Evolutionary conservation across 2,329 filamentous ascomycete genomes (phyloP), one percentile per base, ranked within the genome.

Genomic region (Pleoardoris graminearum): DNA sequence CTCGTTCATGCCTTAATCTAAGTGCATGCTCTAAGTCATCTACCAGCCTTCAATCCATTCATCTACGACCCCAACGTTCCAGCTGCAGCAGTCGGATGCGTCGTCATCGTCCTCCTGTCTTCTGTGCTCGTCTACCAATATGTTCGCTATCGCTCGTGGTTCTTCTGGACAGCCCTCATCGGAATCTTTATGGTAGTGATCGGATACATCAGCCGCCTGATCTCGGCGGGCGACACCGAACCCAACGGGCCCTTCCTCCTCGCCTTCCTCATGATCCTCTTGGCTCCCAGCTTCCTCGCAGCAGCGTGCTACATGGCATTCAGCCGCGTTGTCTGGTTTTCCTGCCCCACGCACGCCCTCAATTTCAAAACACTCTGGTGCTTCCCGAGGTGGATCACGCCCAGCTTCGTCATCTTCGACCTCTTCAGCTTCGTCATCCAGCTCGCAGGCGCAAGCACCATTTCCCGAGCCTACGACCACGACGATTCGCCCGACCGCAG

Each of bases 281-380:
- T 82, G 21, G 77, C 76, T 1, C 79, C 79, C 1, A 76, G 76
- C 3, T 75, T 81, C 45, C 76, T 79, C 55, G 79, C 79, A 16
- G 79, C 79, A 12, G 74, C 75, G 0, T 76, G 80, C 55, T 81
- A 82, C 59, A 81, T 80, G 67, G 69, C 73, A 14, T 74, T 81
- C 32, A 76, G 74, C 27, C 75, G 79, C 7, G 70, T 81, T 32
- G 75, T 80, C 12, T 73, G 70, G 70, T 72, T 72, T 53, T 67
- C 63, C 1, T 72, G 70, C 36, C 70, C 70, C 2, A 67, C 71
- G 19, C 60, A 73, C 33, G 66, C 76, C 5, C 63, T 76, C 7
- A 75, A 66, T 27, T 78, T 79, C 50, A 65, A 73, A 7, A 68
- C 70, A 7, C 69, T 78, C 3, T 68, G 79, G 61, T 76, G 80